Percentiles rank a stretch among this genome's conserved stretches.
Conservation (phyloP, 2,329 filamentous ascomycete species). For the Blastomyces parvus region DNA sequence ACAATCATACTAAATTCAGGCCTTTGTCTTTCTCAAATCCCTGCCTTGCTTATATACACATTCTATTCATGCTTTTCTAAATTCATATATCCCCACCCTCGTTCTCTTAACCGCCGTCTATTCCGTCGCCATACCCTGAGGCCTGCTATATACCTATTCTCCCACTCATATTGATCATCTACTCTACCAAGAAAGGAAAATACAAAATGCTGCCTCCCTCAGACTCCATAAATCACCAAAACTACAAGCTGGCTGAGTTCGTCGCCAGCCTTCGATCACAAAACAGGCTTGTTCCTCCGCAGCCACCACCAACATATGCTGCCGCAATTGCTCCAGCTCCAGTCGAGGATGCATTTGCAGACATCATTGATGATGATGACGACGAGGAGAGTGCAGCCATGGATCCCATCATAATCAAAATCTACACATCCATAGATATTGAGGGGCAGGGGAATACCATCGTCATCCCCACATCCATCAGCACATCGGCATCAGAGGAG, state of each 20-base stretch:
- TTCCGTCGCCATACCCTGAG: not conserved
- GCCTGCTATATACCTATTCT: not conserved
- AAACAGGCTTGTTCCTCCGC: slow-evolving; percentile 9
- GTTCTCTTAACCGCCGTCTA: not conserved
- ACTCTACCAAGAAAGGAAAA: not conserved
- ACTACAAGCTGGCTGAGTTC: slow-evolving; percentile 22
- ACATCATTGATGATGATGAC: slow-evolving; percentile 13
- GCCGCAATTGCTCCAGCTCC: not conserved
- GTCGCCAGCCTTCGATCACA: slow-evolving; percentile 14
- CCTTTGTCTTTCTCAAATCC: not conserved
- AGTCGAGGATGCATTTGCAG: not conserved
- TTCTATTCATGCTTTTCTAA: not conserved
- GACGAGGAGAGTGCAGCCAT: slow-evolving; percentile 15
- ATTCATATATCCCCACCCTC: not conserved
- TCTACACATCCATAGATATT: slow-evolving; percentile 30
- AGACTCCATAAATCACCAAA: slow-evolving; percentile 23
- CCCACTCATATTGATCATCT: not conserved
- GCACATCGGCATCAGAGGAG: not conserved
- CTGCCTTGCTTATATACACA: not conserved
- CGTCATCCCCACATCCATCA: slow-evolving; percentile 17
- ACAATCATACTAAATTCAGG: not conserved
- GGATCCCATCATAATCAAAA: slow-evolving; percentile 24
- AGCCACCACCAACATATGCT: slow-evolving; percentile 22
- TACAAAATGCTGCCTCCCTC: slow-evolving; percentile 23
- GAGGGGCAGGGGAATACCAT: slow-evolving; percentile 28